Conservation (phyloP, 2,329 filamentous ascomycete species). For the Trichoderma lentiforme region DNA sequence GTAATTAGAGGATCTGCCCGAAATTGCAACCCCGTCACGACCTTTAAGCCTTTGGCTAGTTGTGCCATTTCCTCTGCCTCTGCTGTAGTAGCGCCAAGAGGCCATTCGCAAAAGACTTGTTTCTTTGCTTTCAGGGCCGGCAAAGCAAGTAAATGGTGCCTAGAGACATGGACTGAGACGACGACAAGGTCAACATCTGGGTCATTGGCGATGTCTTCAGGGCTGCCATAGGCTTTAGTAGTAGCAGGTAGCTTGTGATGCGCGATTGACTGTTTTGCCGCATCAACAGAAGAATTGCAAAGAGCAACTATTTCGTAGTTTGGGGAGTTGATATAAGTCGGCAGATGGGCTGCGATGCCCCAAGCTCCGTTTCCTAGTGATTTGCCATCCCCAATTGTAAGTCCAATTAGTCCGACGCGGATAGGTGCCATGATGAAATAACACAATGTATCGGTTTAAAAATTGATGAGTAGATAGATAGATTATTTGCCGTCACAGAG, state of each 20-base stretch:
- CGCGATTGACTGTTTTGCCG: conserved; percentile 40
- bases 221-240: conserved; percentile 43
- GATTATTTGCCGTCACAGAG: background rate
- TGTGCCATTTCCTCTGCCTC: conserved; percentile 39
- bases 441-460: background rate
- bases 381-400: background rate
- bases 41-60: conserved; percentile 31
- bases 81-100: conserved; percentile 41
- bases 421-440: conserved; percentile 21
- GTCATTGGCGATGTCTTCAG: conserved; percentile 44
- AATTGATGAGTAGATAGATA: background rate
- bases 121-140: conserved; percentile 45
- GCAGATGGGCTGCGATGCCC: conserved; percentile 52
- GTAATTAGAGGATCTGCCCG: conserved; percentile 37
- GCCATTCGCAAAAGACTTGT: conserved; percentile 52
- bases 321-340: conserved; percentile 35
- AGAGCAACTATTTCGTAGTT: conserved; percentile 47
- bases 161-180: conserved; percentile 47
- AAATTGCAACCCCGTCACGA: conserved; percentile 44
- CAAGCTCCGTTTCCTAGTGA: conserved; percentile 28
- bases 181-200: conserved; percentile 49
- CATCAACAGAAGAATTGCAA: conserved; percentile 44
- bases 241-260: conserved; percentile 38
- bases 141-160: conserved; percentile 35
- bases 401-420: conserved; percentile 24